Conservation (phyloP, 83 land plant genomes). For the Picea abies region DNA sequence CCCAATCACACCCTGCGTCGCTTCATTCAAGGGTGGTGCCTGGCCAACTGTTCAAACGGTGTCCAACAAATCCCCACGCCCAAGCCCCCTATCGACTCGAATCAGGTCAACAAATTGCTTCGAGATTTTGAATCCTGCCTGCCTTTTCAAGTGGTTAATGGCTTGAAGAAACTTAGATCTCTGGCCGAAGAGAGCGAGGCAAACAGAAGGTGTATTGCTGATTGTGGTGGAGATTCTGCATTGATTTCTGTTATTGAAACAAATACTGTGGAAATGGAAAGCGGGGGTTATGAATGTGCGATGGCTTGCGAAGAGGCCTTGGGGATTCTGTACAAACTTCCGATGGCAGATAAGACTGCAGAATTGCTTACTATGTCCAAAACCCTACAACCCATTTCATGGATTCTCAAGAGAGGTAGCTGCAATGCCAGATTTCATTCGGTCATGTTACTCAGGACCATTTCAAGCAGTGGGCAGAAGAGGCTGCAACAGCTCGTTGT, state of each 20-base stretch:
- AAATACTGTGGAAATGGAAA: background rate
- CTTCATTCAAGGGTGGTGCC: conserved; percentile 43
- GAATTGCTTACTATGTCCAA: background rate
- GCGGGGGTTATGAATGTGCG: background rate
- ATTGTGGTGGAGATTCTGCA: conserved; percentile 24
- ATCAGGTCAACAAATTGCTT: conserved; percentile 26
- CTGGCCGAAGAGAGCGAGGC: conserved; percentile 33
- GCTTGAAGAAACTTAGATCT: conserved; percentile 24
- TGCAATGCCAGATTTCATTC: conserved; percentile 35
- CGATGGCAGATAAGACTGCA: background rate
- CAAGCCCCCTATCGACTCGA: conserved; percentile 18
- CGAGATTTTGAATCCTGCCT: background rate
- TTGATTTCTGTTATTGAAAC: conserved; percentile 1
- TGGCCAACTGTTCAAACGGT: conserved; percentile 23
- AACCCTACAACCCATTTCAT: conserved; percentile 20
- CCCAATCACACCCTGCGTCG: conserved; percentile 71
- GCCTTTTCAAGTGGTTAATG: background rate
- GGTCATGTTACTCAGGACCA: conserved; percentile 23
- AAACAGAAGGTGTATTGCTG: conserved; percentile 28
- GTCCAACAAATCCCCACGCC: conserved; percentile 40
- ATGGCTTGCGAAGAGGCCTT: conserved; percentile 45
- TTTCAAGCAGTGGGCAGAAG: conserved; percentile 29
- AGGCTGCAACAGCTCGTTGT: conserved; percentile 17
- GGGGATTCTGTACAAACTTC: conserved; percentile 28
- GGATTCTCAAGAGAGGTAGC: conserved; percentile 31